Evolutionary conservation across 2,329 filamentous ascomycete species (phyloP), one percentile per base, ranked within the genome.

Genomic region (Aspergillus aculeatinus): DNA sequence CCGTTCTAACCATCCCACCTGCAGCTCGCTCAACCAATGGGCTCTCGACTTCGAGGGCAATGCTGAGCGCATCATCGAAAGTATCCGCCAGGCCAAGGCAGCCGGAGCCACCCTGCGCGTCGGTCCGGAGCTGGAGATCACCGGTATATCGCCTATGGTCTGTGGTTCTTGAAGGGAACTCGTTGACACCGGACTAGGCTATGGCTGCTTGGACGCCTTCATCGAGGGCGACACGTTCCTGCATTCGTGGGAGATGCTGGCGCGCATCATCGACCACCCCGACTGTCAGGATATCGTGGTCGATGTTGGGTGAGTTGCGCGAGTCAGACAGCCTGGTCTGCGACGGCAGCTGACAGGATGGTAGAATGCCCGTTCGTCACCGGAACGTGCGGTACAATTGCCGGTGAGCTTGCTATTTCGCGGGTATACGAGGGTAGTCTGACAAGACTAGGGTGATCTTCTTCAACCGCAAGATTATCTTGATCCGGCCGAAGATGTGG

Each of bases 401-500:
- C 65, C 80, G 89, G 25, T 72, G 29, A 29, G 61, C 57, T 27
- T 35, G 3, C 2, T 5, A 2, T 16, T 12, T 0, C 33, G 2
- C 2, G 12, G 33, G 5, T 2, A 35, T 3, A 35, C 33, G 11
- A 11, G 1, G 14, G 33, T 11, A 35, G 1, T 35, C 33, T 35
- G 33, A 35, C 33, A 16, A 2, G 21, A 0, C 35, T 55, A 73
- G 72, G 6, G 79, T 89, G n/a, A 82, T 90, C 62, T 79, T 80
- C 61, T 80, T 86, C 54, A 84, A 92, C 65, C 83, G 85, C 54
- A 86, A 87, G 75, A 87, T 93, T 21, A 76, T 92, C 19, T 79
- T 89, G 60, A 88, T 95, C 59, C 81, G 89, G 11, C 89, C 89
- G 0, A 92, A 92, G 74, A 80, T 90, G 63, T 87, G 81, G 67